Percentiles rank a stretch among this genome's conserved stretches.
Evolutionary conservation across 108 stramenopile genomes (phyloP).

Genomic region (Stephanodiscus minutulus): DNA sequence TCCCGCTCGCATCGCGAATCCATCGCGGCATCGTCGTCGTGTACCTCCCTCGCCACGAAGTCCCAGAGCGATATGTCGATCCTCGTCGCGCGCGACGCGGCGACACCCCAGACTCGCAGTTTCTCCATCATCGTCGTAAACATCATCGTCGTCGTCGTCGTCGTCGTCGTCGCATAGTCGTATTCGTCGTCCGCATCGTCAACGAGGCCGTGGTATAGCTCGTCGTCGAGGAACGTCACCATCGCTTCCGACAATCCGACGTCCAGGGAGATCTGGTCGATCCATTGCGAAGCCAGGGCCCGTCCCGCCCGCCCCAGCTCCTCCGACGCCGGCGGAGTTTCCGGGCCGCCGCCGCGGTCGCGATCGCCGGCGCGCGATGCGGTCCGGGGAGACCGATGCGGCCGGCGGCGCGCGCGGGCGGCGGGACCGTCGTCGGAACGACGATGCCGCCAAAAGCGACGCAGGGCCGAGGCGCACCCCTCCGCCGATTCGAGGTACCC

Average conservation of each 20-base stretch:
- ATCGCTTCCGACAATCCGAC: conserved; percentile 15
- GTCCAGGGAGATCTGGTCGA: conserved; percentile 30
- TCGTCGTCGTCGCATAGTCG: background rate
- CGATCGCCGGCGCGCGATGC: background rate
- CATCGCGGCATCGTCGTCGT: conserved; percentile 11
- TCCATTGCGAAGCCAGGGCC: conserved; percentile 23
- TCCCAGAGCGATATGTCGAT: conserved; percentile 44
- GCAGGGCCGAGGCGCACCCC: background rate
- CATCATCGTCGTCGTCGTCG: background rate
- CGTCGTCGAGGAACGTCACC: conserved; percentile 20
- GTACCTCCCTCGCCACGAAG: conserved; percentile 29
- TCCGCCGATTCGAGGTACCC: background rate
- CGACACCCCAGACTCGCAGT: conserved; percentile 20
- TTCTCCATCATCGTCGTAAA: conserved; percentile 14
- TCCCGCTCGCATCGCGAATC: background rate
- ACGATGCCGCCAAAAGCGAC: background rate
- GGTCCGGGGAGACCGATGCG: too few relatives aligned
- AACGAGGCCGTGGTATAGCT: conserved; percentile 10
- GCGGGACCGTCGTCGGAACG: too few relatives aligned
- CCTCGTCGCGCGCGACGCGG: conserved; percentile 27
- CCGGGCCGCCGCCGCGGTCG: background rate
- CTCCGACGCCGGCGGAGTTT: too few relatives aligned
- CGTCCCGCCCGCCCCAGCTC: conserved; percentile 18
- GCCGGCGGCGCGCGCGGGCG: too few relatives aligned
- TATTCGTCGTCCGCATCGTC: background rate